Percentiles rank a stretch among this genome's conserved stretches.
Conservation (phyloP, 2,329 filamentous ascomycete species). For the Aspergillus sp. region DNA sequence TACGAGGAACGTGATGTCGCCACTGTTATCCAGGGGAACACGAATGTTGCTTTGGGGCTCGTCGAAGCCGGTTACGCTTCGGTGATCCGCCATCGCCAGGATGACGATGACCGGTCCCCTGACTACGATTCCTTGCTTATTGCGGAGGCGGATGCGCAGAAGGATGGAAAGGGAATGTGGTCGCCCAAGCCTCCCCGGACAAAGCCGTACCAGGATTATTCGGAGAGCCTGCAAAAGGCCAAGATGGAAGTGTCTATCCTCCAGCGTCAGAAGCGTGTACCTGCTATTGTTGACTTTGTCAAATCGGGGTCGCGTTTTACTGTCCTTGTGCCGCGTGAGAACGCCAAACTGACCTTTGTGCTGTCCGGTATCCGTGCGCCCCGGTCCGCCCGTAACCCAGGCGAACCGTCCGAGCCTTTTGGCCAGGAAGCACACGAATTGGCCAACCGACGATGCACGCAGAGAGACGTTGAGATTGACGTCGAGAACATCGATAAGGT, state of each 20-base stretch:
- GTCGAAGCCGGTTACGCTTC: slow-evolving; percentile 92
- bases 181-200: slow-evolving; percentile 76
- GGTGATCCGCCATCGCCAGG: slow-evolving; percentile 88
- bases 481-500: slow-evolving; percentile 93
- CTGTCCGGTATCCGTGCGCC: slow-evolving; percentile 88
- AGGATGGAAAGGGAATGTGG: slow-evolving; percentile 91
- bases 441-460: slow-evolving; percentile 77
- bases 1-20: slow-evolving; percentile 94
- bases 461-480: slow-evolving; percentile 93
- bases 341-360: slow-evolving; percentile 89
- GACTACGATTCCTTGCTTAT: slow-evolving; percentile 66
- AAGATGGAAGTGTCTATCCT: slow-evolving; percentile 86
- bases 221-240: slow-evolving; percentile 86
- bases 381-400: slow-evolving; percentile 69
- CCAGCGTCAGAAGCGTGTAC: slow-evolving; percentile 83
- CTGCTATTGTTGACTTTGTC: slow-evolving; percentile 91
- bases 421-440: slow-evolving; percentile 92
- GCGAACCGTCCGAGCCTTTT: slow-evolving; percentile 82
- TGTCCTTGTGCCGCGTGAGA: slow-evolving; percentile 81
- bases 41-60: slow-evolving; percentile 74
- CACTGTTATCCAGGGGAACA: slow-evolving; percentile 72
- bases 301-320: slow-evolving; percentile 96
- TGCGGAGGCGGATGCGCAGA: slow-evolving; percentile 56
- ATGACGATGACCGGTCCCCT: slow-evolving; percentile 85
- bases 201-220: slow-evolving; percentile 80